Percentiles rank a stretch among this genome's conserved stretches.
phyloP scores from a whole-genome alignment of 139 green algal species.

The Tetradesmus obliquus region DNA sequence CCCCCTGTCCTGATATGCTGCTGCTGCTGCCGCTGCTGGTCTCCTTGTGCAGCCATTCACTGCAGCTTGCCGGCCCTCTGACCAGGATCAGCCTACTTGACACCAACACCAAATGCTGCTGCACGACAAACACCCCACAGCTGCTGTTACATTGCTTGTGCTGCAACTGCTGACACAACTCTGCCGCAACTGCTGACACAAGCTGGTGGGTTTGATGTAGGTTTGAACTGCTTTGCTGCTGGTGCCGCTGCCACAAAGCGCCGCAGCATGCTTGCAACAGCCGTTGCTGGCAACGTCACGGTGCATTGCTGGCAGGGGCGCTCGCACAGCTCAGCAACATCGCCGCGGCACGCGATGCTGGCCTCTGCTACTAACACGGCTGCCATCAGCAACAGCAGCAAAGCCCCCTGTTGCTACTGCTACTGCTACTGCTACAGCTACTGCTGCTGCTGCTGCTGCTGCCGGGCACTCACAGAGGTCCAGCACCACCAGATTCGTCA shows the following conservation, averaged over 20 bases:
- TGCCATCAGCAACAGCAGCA: too few species aligned
- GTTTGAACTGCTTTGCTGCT: neutral
- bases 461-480: constrained; percentile 27
- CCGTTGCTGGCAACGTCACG: neutral
- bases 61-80: too few species aligned
- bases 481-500: constrained; percentile 23
- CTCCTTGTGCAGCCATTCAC: too few species aligned
- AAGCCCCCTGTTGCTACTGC: too few species aligned
- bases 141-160: neutral
- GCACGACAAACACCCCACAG: neutral
- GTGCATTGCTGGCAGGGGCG: neutral
- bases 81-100: too few species aligned
- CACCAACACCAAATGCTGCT: too few species aligned
- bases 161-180: neutral
- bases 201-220: neutral
- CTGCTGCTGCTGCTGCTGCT: neutral
- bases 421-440: neutral
- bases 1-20: neutral
- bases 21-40: neutral
- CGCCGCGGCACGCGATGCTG: too few species aligned
- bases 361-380: too few species aligned
- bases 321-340: too few species aligned
- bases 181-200: neutral
- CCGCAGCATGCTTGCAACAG: neutral
- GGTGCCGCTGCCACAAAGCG: neutral